A percentile compares a stretch with the other conserved stretches of the same genome.
Conservation (phyloP, 352 stramenopile species). For the Pythium phragmiticola region DNA sequence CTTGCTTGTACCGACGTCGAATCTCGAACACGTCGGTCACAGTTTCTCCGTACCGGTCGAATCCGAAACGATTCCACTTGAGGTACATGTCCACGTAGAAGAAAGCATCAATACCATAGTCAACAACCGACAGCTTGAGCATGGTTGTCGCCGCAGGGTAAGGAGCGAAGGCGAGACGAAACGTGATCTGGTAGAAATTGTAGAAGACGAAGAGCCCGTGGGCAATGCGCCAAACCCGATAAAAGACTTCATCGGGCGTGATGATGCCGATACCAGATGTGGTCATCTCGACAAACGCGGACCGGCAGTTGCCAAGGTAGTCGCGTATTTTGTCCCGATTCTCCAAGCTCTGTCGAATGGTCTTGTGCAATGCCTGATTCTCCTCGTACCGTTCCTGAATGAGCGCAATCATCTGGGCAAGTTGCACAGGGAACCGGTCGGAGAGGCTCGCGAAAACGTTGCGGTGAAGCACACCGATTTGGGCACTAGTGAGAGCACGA, state of each 20-base stretch:
- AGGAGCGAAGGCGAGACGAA: constrained; percentile 29
- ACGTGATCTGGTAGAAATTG: constrained; percentile 38
- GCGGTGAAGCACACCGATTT: constrained; percentile 11
- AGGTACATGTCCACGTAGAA: constrained; percentile 29
- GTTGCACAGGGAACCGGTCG: constrained; percentile 12
- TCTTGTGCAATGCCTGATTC: constrained; percentile 11
- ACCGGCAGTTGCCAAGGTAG: constrained; percentile 12
- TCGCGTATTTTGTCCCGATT: constrained; percentile 8
- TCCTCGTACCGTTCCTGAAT: constrained; percentile 12
- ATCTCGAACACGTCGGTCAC: constrained; percentile 21
- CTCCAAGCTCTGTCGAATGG: constrained; percentile 11
- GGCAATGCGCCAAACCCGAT: constrained; percentile 39
- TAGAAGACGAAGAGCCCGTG: constrained; percentile 41
- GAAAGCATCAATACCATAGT: constrained; percentile 26
- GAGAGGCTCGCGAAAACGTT: constrained; percentile 13
- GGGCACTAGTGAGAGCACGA: constrained; percentile 14
- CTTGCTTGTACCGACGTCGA: constrained; percentile 24
- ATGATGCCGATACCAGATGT: constrained; percentile 8
- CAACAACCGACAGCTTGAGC: constrained; percentile 14
- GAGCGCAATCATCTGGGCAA: constrained; percentile 14
- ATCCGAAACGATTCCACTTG: constrained; percentile 28
- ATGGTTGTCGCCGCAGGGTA: constrained; percentile 1
- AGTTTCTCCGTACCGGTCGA: constrained; percentile 23
- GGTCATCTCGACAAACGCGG: constrained; percentile 13
- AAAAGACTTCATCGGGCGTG: constrained; percentile 8